Conservation (phyloP, 345 rosid genomes). For the Clausena lansium region DNA sequence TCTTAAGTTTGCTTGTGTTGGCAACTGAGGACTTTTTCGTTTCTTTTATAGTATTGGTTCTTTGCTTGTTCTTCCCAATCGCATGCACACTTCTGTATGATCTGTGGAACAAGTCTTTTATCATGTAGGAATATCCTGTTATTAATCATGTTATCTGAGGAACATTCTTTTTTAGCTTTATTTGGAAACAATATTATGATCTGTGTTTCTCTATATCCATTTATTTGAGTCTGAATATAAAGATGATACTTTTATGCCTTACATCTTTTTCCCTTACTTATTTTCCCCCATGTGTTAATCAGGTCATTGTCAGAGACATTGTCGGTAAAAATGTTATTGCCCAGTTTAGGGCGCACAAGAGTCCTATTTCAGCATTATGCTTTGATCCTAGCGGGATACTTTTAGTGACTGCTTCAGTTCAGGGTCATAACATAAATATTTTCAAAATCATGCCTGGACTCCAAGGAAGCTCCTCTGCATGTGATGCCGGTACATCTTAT, state of each 20-base stretch:
- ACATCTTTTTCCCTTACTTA: neutral
- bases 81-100: neutral
- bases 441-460: slow-evolving; percentile 70
- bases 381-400: slow-evolving; percentile 93
- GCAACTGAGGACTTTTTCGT: neutral
- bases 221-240: neutral
- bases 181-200: neutral
- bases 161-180: neutral
- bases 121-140: neutral
- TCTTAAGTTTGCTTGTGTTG: slow-evolving; percentile 12
- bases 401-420: slow-evolving; percentile 89
- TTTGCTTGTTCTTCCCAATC: neutral
- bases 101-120: neutral
- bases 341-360: slow-evolving; percentile 90
- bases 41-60: neutral
- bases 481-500: slow-evolving; percentile 44
- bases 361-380: slow-evolving; percentile 84
- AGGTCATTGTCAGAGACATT: slow-evolving; percentile 87
- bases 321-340: slow-evolving; percentile 62
- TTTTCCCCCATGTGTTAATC: slow-evolving; percentile 18
- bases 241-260: neutral
- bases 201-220: neutral
- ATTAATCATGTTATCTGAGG: neutral
- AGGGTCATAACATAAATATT: slow-evolving; percentile 89
- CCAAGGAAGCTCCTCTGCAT: slow-evolving; percentile 36